Evolutionary conservation across 2,329 filamentous ascomycete genomes (phyloP).

Genomic region (Fonsecaea multimorphosa): DNA sequence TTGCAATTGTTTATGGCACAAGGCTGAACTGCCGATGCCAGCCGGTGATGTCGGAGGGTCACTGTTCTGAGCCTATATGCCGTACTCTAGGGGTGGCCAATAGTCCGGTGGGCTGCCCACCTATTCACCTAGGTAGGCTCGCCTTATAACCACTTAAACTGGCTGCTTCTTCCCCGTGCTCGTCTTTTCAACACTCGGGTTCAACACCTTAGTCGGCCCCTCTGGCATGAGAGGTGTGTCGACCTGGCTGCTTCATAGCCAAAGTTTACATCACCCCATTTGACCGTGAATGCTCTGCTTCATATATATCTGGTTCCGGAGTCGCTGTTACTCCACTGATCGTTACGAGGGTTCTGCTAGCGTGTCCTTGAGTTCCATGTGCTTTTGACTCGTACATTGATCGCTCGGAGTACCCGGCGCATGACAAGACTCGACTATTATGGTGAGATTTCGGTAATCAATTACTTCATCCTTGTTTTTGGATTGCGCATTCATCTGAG

Average conservation of each 20-base stretch:
- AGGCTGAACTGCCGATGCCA: not conserved
- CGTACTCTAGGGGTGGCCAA: not conserved
- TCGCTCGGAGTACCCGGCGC: too few species aligned
- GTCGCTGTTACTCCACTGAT: too few species aligned
- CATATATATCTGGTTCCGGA: not conserved
- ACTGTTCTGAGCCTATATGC: not conserved
- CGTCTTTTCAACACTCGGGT: not conserved
- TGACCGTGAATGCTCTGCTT: not conserved
- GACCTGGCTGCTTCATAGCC: not conserved
- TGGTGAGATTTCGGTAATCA: not conserved
- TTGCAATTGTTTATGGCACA: too few species aligned
- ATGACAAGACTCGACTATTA: too few species aligned
- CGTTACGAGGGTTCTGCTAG: too few species aligned
- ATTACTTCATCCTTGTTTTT: not conserved
- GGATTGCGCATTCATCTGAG: not conserved
- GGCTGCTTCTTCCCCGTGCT: not conserved
- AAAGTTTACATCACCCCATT: not conserved
- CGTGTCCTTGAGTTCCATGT: too few species aligned
- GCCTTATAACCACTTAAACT: not conserved
- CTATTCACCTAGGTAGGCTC: too few species aligned
- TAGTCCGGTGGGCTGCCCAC: too few species aligned
- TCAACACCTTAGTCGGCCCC: not conserved
- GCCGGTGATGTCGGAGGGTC: too few species aligned
- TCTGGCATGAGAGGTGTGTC: not conserved
- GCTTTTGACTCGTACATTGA: too few species aligned